Base-by-base conservation (phyloP, 2,329 filamentous ascomycete genomes). In the Sporothrix luriei region DNA sequence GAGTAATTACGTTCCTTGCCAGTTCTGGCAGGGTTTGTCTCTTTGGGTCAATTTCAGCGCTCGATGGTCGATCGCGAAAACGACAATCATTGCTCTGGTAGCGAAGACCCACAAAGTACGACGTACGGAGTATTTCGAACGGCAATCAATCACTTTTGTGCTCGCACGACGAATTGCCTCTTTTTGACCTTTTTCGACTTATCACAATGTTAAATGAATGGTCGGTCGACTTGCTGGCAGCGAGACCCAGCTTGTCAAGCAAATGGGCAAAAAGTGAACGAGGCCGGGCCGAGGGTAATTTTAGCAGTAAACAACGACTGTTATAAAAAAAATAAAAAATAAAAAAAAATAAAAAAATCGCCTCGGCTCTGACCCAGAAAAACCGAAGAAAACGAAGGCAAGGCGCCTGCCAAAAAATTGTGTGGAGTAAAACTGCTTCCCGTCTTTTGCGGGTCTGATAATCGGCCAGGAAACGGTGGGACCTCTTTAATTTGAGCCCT, bases 381-480 rank as follows among this genome's bases (percentile, higher is more conserved):
- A 55, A 24, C 24, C 19, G 11, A 62, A 46, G 24, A 48, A 48
- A 62, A 2, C 29, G 48, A 48, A 26, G 48, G 24, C 2, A 10
- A 33, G 33, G 33, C 33, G 33, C 57, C 9, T 29, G 10, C 3
- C 3, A 9, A 26, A 46, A 48, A 43, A 2, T 40, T 24, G 0
- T 61, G 10, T 33, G 33, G 33, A 33, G 33, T 33, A 33, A 2
- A 33, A 14, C 11, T 61, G 14, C 19, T 33, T 33, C 2, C 33
- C 33, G 33, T 33, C 33, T 7, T 33, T 33, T 33, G 33, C 33
- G 33, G 33, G 33, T 33, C 33, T 33, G 33, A 61, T 21, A 11
- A 61, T 61, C 55, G 55, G 43, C 55, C 55, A 38, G 33, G 55
- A 61, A 61, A 61, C 33, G 33, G 55, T 61, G 55, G 55, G 55